Percentiles rank a stretch among this genome's conserved stretches.
phyloP scores from a whole-genome alignment of 371 early-diverging fungal genomes.

The Parasitella parasitica region DNA sequence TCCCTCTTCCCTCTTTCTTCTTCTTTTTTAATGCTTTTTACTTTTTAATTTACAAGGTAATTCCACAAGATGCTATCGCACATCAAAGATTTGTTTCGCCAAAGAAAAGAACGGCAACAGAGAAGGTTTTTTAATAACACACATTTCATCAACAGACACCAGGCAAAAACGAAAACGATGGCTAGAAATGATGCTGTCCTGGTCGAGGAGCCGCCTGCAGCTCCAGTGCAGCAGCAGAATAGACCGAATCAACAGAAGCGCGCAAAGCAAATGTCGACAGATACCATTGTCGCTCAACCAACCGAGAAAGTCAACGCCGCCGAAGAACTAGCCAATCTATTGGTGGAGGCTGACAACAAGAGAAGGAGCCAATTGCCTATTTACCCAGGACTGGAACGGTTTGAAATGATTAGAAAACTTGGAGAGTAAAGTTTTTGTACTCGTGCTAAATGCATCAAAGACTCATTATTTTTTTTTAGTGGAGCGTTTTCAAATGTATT shows the following conservation, averaged over 20 bases:
- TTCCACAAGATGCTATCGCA: conserved; percentile 9
- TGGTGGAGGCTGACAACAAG: conserved; percentile 11
- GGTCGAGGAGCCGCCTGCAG: background rate
- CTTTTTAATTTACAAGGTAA: conserved; percentile 5
- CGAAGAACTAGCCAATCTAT: conserved; percentile 14
- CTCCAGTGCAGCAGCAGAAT: background rate
- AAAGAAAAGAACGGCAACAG: conserved; percentile 12
- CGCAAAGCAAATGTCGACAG: background rate
- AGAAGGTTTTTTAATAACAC: conserved; percentile 3
- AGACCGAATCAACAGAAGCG: background rate
- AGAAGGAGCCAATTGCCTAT: conserved; percentile 33
- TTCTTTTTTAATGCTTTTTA: background rate
- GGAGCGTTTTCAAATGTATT: conserved; percentile 85
- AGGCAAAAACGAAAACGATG: background rate
- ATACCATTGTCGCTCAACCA: background rate
- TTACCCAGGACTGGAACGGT: conserved; percentile 52
- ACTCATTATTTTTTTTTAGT: conserved; percentile 30
- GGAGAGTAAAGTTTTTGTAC: conserved; percentile 51
- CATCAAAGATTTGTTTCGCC: conserved; percentile 23
- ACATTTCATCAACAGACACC: conserved; percentile 1
- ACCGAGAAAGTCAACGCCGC: background rate
- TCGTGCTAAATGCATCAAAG: background rate
- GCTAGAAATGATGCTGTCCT: background rate
- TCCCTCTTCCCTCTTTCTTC: background rate
- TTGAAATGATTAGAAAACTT: conserved; percentile 49